Evolutionary conservation across 1,284 basidiomycete genomes (phyloP).

Genomic region (Ganoderma multipileum): DNA sequence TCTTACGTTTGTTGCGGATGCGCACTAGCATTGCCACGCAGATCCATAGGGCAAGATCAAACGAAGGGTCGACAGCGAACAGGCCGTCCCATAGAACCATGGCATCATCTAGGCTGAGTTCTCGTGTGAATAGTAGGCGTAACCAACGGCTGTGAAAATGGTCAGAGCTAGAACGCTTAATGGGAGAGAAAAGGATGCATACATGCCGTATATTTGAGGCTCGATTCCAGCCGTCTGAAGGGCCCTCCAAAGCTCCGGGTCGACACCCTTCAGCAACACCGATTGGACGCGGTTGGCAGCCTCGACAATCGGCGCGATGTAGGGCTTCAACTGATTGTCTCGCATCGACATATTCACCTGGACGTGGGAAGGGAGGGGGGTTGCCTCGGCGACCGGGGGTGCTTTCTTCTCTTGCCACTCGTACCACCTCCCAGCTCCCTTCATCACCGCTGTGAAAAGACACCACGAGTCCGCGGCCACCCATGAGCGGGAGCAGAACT

Average conservation of each 20-base stretch:
- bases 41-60: conserved; percentile 81
- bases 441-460: conserved; percentile 84
- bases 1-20: conserved; percentile 84
- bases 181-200: conserved; percentile 38
- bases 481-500: conserved; percentile 72
- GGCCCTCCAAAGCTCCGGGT: conserved; percentile 80
- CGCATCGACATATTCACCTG: conserved; percentile 52
- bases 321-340: conserved; percentile 59
- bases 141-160: conserved; percentile 75
- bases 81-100: conserved; percentile 91
- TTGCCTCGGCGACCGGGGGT: conserved; percentile 38
- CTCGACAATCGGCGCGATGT: conserved; percentile 82
- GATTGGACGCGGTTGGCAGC: conserved; percentile 83
- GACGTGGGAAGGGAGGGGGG: conserved; percentile 53
- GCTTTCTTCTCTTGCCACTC: conserved; percentile 78
- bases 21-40: conserved; percentile 93
- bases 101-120: conserved; percentile 79
- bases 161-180: background rate
- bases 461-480: conserved; percentile 87
- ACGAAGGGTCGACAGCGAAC: conserved; percentile 81
- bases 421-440: conserved; percentile 80
- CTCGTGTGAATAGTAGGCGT: conserved; percentile 88
- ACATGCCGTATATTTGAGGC: conserved; percentile 96
- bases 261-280: conserved; percentile 74
- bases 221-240: conserved; percentile 85